A percentile compares a stretch with the other conserved stretches of the same genome.
Evolutionary conservation across 306 rosid species (phyloP).

Genomic region (Cucurbita ficifolia): DNA sequence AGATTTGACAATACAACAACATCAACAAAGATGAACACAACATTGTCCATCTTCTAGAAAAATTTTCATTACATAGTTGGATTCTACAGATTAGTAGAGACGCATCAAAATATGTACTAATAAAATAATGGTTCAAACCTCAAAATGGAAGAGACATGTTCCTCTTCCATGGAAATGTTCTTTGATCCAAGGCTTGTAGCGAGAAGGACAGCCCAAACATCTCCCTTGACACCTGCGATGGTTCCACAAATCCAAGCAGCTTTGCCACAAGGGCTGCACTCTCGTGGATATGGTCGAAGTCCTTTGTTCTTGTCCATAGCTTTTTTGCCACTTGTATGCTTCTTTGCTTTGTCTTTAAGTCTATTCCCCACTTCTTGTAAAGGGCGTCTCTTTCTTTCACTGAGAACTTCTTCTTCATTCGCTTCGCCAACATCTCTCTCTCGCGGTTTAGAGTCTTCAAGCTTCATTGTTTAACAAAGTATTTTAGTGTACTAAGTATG

Average conservation of each 20-base stretch:
- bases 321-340: slow-evolving; percentile 48
- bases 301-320: slow-evolving; percentile 47
- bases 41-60: background rate
- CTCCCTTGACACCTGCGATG: slow-evolving; percentile 34
- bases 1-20: background rate
- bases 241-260: slow-evolving; percentile 46
- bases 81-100: background rate
- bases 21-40: background rate
- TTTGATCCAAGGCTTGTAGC: slow-evolving; percentile 14
- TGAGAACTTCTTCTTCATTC: slow-evolving; percentile 44
- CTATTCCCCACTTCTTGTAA: slow-evolving; percentile 55
- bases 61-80: slow-evolving; percentile 1
- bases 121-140: background rate
- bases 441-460: slow-evolving; percentile 42
- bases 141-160: slow-evolving; percentile 20
- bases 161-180: slow-evolving; percentile 30
- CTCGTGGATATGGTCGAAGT: slow-evolving; percentile 37
- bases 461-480: slow-evolving; percentile 15
- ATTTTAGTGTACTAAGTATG: background rate
- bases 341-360: slow-evolving; percentile 48
- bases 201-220: slow-evolving; percentile 47
- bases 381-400: slow-evolving; percentile 44
- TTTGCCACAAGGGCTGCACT: slow-evolving; percentile 69
- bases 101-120: background rate
- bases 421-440: slow-evolving; percentile 69